Conservation (phyloP, 2,329 filamentous ascomycete species). For the Simplicillium aogashimaense region DNA sequence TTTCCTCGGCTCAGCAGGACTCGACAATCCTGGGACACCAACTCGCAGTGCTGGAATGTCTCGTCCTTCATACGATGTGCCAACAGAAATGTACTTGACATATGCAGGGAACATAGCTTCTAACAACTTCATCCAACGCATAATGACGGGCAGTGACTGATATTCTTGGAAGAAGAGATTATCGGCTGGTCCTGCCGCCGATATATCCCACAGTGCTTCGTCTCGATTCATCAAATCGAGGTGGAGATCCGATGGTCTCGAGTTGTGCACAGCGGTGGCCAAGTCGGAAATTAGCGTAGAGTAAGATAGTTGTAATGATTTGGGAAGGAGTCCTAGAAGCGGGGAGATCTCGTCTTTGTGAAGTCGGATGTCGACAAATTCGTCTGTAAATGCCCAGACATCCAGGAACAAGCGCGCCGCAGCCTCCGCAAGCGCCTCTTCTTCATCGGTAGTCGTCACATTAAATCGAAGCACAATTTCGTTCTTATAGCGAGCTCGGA, state of each 20-base stretch:
- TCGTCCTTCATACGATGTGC: constrained; percentile 79
- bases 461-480: constrained; percentile 89
- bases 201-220: constrained; percentile 18
- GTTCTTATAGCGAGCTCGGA: constrained; percentile 52
- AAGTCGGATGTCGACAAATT: constrained; percentile 78
- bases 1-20: constrained; percentile 45
- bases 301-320: constrained; percentile 61
- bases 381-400: constrained; percentile 75
- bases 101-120: constrained; percentile 83
- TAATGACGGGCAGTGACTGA: constrained; percentile 71
- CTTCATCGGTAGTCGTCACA: constrained; percentile 58
- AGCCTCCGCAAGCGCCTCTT: constrained; percentile 61
- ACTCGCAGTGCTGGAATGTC: constrained; percentile 76
- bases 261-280: constrained; percentile 61
- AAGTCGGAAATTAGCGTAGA: constrained; percentile 72
- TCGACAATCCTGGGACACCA: constrained; percentile 42
- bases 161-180: constrained; percentile 90
- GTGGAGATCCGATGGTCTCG: constrained; percentile 15
- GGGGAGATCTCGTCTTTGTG: constrained; percentile 68
- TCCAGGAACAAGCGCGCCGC: constrained; percentile 71
- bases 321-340: constrained; percentile 67
- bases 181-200: constrained; percentile 30
- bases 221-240: constrained; percentile 11
- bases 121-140: constrained; percentile 86
- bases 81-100: constrained; percentile 64